These are phyloP conservation scores for Fonsecaea nubica DNA, from an alignment of 2,329 filamentous ascomycete genomes.

Conservation along the genomic window DNA sequence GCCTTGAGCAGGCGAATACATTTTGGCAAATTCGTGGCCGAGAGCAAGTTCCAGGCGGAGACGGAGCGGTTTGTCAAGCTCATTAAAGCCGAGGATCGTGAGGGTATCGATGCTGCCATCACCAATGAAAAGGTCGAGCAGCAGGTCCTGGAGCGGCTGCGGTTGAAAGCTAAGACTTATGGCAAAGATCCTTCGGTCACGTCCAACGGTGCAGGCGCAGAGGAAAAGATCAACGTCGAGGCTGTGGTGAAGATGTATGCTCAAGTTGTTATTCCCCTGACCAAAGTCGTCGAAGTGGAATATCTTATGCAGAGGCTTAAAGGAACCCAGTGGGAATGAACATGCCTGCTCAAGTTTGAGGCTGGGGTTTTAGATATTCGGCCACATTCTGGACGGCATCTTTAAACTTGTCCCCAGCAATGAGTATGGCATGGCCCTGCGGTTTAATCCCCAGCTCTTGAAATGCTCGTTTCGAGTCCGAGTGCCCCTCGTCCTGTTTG, in stretches of 20 bases:
- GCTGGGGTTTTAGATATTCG: slow-evolving; percentile 69
- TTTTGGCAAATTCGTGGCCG: slow-evolving; percentile 98
- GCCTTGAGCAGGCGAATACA: slow-evolving; percentile 89
- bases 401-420: slow-evolving; percentile 79
- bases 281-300: slow-evolving; percentile 98
- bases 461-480: slow-evolving; percentile 93
- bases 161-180: slow-evolving; percentile 90
- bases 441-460: slow-evolving; percentile 89
- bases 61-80: slow-evolving; percentile 78
- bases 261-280: slow-evolving; percentile 92
- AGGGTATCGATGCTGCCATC: slow-evolving; percentile 86
- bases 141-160: slow-evolving; percentile 85
- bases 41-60: slow-evolving; percentile 89
- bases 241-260: slow-evolving; percentile 88
- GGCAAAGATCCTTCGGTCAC: slow-evolving; percentile 80
- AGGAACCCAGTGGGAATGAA: slow-evolving; percentile 57
- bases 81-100: slow-evolving; percentile 79
- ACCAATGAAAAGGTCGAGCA: slow-evolving; percentile 88
- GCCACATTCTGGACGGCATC: slow-evolving; percentile 75
- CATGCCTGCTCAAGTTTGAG: slow-evolving; percentile 6
- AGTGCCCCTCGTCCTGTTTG: slow-evolving; percentile 75
- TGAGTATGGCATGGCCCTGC: slow-evolving; percentile 81
- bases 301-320: slow-evolving; percentile 92
- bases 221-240: slow-evolving; percentile 84
- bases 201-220: slow-evolving; percentile 49